phyloP scores from a whole-genome alignment of 805 yeast genomes.

The Kazachstania taianensis region DNA sequence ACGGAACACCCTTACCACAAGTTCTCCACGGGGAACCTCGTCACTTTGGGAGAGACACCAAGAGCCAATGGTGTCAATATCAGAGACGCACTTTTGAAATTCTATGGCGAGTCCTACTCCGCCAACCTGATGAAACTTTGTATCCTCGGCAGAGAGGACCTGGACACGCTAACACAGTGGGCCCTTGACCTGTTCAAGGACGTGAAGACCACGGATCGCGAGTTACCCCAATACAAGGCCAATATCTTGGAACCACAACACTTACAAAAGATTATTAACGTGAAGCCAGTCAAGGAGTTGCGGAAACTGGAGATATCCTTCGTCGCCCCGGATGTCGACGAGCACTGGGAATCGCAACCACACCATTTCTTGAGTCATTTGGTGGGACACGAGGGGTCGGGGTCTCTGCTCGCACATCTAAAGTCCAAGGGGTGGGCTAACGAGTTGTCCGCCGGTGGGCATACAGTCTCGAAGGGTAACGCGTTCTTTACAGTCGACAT shows the following conservation, averaged over 20 bases:
- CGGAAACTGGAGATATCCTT: conserved; percentile 60
- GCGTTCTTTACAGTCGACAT: conserved; percentile 60
- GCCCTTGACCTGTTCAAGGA: conserved; percentile 53
- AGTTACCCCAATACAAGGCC: conserved; percentile 26
- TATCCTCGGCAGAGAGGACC: conserved; percentile 68
- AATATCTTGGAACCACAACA: conserved; percentile 42
- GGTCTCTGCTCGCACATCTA: conserved; percentile 64
- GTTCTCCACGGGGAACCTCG: conserved; percentile 81
- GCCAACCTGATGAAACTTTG: conserved; percentile 84
- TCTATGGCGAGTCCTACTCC: conserved; percentile 63
- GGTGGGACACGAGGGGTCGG: conserved; percentile 87
- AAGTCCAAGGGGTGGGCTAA: conserved; percentile 73
- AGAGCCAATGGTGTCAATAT: conserved; percentile 52
- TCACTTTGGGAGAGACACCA: conserved; percentile 66
- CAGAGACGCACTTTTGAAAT: conserved; percentile 69
- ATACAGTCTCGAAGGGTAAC: conserved; percentile 54
- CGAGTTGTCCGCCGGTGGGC: conserved; percentile 63
- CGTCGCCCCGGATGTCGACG: conserved; percentile 66
- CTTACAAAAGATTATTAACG: conserved; percentile 45
- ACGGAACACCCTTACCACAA: conserved; percentile 74
- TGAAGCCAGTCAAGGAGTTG: conserved; percentile 76
- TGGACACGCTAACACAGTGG: conserved; percentile 66
- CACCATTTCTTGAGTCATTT: conserved; percentile 66
- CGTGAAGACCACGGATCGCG: conserved; percentile 31
- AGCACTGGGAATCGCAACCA: conserved; percentile 60